A percentile compares a stretch with the other conserved stretches of the same genome.
Conservation (phyloP, 208 protist species). For the Leishmania aethiopica region DNA sequence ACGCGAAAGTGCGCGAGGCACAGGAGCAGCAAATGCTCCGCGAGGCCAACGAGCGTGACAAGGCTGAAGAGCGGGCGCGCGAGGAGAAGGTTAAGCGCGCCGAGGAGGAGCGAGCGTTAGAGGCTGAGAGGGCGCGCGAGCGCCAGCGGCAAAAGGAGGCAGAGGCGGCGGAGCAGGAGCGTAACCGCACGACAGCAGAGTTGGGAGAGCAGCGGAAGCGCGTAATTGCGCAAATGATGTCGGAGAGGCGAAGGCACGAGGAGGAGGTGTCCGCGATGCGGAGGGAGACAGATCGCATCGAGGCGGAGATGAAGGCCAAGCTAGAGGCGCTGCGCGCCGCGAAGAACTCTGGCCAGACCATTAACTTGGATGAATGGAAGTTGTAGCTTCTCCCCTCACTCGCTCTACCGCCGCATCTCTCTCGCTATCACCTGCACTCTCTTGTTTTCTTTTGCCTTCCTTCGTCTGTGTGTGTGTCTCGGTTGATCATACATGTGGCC, state of each 20-base stretch:
- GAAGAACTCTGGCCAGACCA: slow-evolving; percentile 70
- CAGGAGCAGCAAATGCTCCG: slow-evolving; percentile 51
- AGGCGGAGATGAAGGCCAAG: slow-evolving; percentile 87
- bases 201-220: slow-evolving; percentile 62
- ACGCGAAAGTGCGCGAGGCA: slow-evolving; percentile 66
- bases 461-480: background rate
- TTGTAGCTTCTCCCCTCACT: slow-evolving; percentile 32
- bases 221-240: slow-evolving; percentile 63
- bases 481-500: background rate
- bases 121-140: slow-evolving; percentile 44
- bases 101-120: slow-evolving; percentile 47
- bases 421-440: background rate
- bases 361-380: slow-evolving; percentile 88
- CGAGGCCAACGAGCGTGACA: slow-evolving; percentile 44
- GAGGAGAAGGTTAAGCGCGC: slow-evolving; percentile 46
- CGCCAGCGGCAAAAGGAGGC: slow-evolving; percentile 38
- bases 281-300: slow-evolving; percentile 83
- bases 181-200: slow-evolving; percentile 56
- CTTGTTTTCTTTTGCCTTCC: background rate
- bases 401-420: background rate
- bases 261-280: slow-evolving; percentile 81
- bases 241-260: slow-evolving; percentile 67
- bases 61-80: slow-evolving; percentile 35
- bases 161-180: slow-evolving; percentile 51
- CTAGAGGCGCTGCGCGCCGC: slow-evolving; percentile 84